Base-by-base conservation (phyloP, 345 rosid genomes). In the Eucalyptus virginea region DNA sequence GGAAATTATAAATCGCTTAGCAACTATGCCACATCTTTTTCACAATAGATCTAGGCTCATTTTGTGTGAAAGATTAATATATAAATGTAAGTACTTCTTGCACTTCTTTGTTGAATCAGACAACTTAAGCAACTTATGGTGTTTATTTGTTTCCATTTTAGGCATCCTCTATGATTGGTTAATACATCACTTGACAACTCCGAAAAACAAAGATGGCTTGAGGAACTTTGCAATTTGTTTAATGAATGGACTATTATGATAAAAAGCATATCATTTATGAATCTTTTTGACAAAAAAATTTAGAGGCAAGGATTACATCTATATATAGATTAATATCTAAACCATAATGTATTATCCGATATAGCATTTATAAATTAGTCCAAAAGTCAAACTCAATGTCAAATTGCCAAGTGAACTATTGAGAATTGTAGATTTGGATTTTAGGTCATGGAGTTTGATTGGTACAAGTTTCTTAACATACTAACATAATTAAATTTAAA, bases 11-110 rank as follows among this genome's bases (percentile, higher is more conserved):
- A 2, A 5, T 32, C 5, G 16, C 0, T 67, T 67, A 17, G 23
- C 9, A 18, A 32, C 1, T 67, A 67, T 32, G 80, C 9, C 11
- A 32, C 18, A 17, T 67, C 80, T 67, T 32, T 67, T 32, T 4
- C 16, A 14, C 0, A 8, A 21, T 9, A 6, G 11, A 14, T 0
- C 37, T n/a, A n/a, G 37, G 34, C 23, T 67, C 11, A 16, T 3
- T 32, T 67, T 67, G 9, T 67, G 23, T 0, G 40, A 16, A n/a
- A 67, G 21, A 67, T 67, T n/a, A n/a, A 67, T 67, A n/a, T 67
- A 67, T 6, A 67, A 32, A 17, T 67, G 80, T 67, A 32, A 17
- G 40, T 67, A 67, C 6, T 67, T 28, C 5, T 67, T 67, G 40
- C 72, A n/a, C 37, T 65, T 65, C 37, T 65, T 65, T 30, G 72